Evolutionary conservation across 345 rosid species (phyloP).

Genomic region (Rhizophora apiculata): DNA sequence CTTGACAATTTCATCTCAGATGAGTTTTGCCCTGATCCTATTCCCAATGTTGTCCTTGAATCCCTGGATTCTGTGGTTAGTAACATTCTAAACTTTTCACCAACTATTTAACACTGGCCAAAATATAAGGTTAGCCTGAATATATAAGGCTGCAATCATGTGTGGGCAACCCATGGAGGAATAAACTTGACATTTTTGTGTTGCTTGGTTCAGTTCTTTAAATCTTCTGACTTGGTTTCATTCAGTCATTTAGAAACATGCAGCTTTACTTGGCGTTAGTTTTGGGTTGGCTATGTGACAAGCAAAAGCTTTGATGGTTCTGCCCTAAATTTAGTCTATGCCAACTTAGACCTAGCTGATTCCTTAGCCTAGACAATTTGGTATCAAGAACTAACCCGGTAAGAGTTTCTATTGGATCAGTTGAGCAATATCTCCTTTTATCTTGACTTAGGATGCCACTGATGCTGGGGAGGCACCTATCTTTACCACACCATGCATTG

Average conservation of each 20-base stretch:
- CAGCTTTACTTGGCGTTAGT: not conserved
- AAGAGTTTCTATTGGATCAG: not conserved
- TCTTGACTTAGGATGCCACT: constrained; percentile 40
- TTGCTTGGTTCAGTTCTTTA: no score
- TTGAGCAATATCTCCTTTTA: not conserved
- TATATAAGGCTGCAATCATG: no score
- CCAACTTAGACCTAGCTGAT: not conserved
- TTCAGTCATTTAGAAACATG: no score
- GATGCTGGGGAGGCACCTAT: constrained; percentile 38
- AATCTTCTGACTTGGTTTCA: no score
- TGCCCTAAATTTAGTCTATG: not conserved
- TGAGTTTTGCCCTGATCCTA: constrained; percentile 90
- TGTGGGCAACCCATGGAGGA: no score
- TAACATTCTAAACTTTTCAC: constrained; percentile 9
- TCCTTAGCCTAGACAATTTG: not conserved
- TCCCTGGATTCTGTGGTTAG: constrained; percentile 74
- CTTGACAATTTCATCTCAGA: constrained; percentile 67
- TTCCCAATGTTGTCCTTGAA: constrained; percentile 74
- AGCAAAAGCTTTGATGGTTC: not conserved
- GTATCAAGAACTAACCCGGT: not conserved
- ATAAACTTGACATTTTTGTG: no score
- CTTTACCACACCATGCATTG: constrained; percentile 51
- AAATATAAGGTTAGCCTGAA: not conserved
- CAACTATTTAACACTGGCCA: not conserved
- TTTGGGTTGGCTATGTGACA: not conserved